Base-by-base conservation (phyloP, 805 yeast species). In the Myxozyma melibiosi region DNA sequence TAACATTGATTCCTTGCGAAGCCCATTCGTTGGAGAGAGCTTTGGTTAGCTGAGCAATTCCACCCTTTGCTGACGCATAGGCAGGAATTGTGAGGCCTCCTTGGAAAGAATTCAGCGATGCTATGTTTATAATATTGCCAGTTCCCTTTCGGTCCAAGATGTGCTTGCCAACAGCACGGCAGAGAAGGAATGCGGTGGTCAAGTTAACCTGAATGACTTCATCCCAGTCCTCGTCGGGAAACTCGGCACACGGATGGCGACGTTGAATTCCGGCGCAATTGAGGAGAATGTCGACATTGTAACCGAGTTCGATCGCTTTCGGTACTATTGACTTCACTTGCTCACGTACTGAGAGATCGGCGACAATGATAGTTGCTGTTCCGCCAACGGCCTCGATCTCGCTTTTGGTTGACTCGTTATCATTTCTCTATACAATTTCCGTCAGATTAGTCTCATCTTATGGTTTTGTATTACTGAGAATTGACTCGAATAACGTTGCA, bases 21-120 rank as follows among this genome's bases (percentile, higher is more conserved):
- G 78, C 69, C 81, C 81, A 78, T 57, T 80, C 82, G 57, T 77
- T 76, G 1, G 79, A 70, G 28, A 75, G 62, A 7, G 75, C 68
- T 61, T 72, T 74, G 27, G 76, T 73, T 63, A 76, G 67, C 42
- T 67, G 68, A 20, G 67, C 65, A 27, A 77, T 65, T 0, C 73
- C 81, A 18, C 77, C 79, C 63, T 77, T 78, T 16, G 79, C 65
- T 14, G 77, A 70, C 4, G 77, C 68, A 64, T 78, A 78, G 8
- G 78, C 76, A 4, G 78, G 70, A 25, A 70, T 66, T 16, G 68
- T 64, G 30, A 71, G 40, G 2, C 78, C 77, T 5, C 79, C 81
- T 51, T 75, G 75, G 70, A 71, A 76, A 0, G 80, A 71, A 53
- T 69, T 65, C 48, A 78, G 64, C 8, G 79, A 75, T 3, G 76